Conservation (phyloP, 768 basidiomycete species). For the Mycena amicta region DNA sequence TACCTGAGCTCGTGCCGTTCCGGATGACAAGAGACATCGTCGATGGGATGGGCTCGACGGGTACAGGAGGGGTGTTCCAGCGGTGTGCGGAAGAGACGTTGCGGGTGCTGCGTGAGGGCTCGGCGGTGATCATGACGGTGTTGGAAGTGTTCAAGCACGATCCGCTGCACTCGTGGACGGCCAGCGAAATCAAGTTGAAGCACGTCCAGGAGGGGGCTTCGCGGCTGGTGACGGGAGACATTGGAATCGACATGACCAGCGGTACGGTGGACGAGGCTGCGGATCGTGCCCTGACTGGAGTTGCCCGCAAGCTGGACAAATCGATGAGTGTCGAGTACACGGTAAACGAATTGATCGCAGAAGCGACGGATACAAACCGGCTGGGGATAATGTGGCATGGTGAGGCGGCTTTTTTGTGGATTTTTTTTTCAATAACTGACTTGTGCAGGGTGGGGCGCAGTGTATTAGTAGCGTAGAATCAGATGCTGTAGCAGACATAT, state of each 20-base stretch:
- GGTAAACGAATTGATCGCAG: constrained; percentile 89
- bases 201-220: constrained; percentile 52
- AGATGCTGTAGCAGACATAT: constrained; percentile 26
- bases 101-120: constrained; percentile 82
- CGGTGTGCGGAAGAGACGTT: constrained; percentile 94
- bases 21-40: constrained; percentile 92
- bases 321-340: constrained; percentile 88
- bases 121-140: constrained; percentile 89
- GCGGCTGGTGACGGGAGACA: constrained; percentile 38
- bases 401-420: constrained; percentile 33
- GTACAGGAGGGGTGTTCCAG: constrained; percentile 92
- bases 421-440: neutral
- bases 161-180: constrained; percentile 91
- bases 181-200: constrained; percentile 74
- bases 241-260: constrained; percentile 65
- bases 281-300: constrained; percentile 81
- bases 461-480: constrained; percentile 43
- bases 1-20: constrained; percentile 93
- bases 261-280: constrained; percentile 82
- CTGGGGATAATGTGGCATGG: constrained; percentile 79
- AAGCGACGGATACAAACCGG: constrained; percentile 79
- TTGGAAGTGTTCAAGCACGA: constrained; percentile 97
- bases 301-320: constrained; percentile 81
- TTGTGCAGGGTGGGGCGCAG: constrained; percentile 36
- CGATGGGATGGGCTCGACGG: constrained; percentile 90